Percentiles rank a stretch among this genome's conserved stretches.
phyloP scores from a whole-genome alignment of 208 protist genomes.

The Strigomonas oncopelti region DNA sequence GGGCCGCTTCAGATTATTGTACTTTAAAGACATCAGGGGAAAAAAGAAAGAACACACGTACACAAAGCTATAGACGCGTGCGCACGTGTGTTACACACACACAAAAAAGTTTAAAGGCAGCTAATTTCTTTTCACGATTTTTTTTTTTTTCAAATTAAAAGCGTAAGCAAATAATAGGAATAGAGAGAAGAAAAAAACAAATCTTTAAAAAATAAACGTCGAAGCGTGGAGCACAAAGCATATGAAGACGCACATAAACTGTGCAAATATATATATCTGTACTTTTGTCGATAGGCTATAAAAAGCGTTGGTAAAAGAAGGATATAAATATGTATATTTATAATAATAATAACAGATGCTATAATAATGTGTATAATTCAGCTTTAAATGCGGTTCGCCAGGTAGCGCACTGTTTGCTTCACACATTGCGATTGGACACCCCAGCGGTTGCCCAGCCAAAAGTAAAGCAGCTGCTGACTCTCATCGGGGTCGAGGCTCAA shows the following conservation, averaged over 20 bases:
- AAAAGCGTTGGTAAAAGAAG: no score
- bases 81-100: neutral
- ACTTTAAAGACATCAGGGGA: constrained; percentile 10
- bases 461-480: constrained; percentile 28
- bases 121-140: no score
- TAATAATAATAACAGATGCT: no score
- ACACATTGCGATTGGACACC: neutral
- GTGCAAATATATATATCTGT: no score
- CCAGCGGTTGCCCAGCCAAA: constrained; percentile 72
- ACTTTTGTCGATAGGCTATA: no score
- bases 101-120: neutral
- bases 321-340: no score
- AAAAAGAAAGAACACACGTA: constrained; percentile 6
- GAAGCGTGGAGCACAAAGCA: no score
- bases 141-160: no score
- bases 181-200: neutral
- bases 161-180: neutral
- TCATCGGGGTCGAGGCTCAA: constrained; percentile 30
- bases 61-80: neutral
- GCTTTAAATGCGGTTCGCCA: no score
- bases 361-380: no score
- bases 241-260: no score
- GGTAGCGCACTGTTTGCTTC: neutral
- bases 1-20: constrained; percentile 15
- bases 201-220: no score